Evolutionary conservation across 2,329 filamentous ascomycete species (phyloP).

Genomic region (Pseudocercospora fuligena): DNA sequence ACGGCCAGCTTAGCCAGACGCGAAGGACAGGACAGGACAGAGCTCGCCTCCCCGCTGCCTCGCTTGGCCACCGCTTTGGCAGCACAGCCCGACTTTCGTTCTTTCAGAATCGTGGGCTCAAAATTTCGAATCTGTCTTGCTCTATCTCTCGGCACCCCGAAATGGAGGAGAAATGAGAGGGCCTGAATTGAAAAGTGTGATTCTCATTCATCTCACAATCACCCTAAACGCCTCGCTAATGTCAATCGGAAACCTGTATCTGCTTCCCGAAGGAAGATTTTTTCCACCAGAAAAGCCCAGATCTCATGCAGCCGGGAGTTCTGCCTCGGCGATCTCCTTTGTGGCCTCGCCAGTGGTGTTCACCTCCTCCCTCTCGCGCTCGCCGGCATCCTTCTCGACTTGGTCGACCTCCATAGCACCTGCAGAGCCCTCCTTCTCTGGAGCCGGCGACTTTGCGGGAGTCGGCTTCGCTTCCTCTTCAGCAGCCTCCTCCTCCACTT

Average conservation of each 20-base stretch:
- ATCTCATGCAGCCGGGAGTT: background rate
- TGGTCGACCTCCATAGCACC: conserved; percentile 15
- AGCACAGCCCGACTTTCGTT: too few relatives aligned
- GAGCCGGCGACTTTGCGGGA: background rate
- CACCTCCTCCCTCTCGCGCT: conserved; percentile 11
- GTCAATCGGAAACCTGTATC: background rate
- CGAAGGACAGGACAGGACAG: too few relatives aligned
- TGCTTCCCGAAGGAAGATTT: background rate
- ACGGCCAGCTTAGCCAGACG: too few relatives aligned
- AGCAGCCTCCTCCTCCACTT: conserved; percentile 2
- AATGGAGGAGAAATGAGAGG: too few relatives aligned
- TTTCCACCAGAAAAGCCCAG: background rate
- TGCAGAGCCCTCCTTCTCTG: conserved; percentile 9
- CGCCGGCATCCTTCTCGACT: conserved; percentile 34
- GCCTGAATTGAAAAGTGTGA: too few relatives aligned
- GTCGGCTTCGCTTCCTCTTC: background rate
- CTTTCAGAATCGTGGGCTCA: too few relatives aligned
- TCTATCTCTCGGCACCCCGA: too few relatives aligned
- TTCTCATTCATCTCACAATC: too few relatives aligned
- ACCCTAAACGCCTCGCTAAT: background rate
- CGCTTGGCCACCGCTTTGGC: too few relatives aligned
- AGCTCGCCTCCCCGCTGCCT: too few relatives aligned
- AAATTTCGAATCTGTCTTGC: too few relatives aligned
- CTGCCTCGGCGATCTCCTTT: background rate
- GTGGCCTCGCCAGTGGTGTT: background rate